Conservation (phyloP, 371 early-diverging fungal species). For the Mortierella sp. region DNA sequence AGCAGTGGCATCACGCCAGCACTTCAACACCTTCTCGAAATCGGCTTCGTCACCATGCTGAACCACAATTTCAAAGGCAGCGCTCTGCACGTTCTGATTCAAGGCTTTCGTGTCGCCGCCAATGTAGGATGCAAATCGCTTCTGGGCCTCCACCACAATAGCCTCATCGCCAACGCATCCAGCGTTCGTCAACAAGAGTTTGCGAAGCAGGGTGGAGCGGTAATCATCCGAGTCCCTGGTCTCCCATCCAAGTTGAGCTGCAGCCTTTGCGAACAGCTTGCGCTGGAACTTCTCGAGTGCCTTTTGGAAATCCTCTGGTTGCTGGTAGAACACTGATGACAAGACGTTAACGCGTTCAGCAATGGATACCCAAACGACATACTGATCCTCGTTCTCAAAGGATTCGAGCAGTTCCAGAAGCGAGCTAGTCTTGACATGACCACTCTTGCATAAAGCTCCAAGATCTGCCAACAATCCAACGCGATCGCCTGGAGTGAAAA, state of each 20-base stretch:
- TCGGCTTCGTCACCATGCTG: slow-evolving; percentile 72
- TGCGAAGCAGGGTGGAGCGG: slow-evolving; percentile 58
- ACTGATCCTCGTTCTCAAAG: slow-evolving; percentile 72
- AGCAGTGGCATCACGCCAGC: slow-evolving; percentile 71
- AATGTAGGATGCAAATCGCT: slow-evolving; percentile 73
- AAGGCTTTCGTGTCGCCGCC: slow-evolving; percentile 84
- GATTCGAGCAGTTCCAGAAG: slow-evolving; percentile 68
- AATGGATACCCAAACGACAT: slow-evolving; percentile 72
- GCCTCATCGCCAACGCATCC: slow-evolving; percentile 53
- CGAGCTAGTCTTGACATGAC: slow-evolving; percentile 64
- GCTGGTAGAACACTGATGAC: slow-evolving; percentile 60
- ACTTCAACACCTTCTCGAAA: slow-evolving; percentile 77
- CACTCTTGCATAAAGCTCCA: slow-evolving; percentile 67
- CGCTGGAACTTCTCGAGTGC: slow-evolving; percentile 59
- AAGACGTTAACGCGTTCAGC: slow-evolving; percentile 58
- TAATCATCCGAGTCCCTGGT: slow-evolving; percentile 57
- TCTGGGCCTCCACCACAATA: slow-evolving; percentile 62
- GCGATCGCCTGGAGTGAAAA: slow-evolving; percentile 71
- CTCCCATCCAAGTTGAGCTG: slow-evolving; percentile 70
- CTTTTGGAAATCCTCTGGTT: slow-evolving; percentile 58
- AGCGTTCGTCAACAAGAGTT: slow-evolving; percentile 58
- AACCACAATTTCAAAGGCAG: slow-evolving; percentile 79
- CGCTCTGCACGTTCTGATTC: slow-evolving; percentile 85
- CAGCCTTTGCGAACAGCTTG: slow-evolving; percentile 64
- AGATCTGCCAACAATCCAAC: slow-evolving; percentile 79